Evolutionary conservation across 2,329 filamentous ascomycete genomes (phyloP), one percentile per base, ranked within the genome.

Genomic region (Ophiognomonia clavigignenti-juglandacearum): DNA sequence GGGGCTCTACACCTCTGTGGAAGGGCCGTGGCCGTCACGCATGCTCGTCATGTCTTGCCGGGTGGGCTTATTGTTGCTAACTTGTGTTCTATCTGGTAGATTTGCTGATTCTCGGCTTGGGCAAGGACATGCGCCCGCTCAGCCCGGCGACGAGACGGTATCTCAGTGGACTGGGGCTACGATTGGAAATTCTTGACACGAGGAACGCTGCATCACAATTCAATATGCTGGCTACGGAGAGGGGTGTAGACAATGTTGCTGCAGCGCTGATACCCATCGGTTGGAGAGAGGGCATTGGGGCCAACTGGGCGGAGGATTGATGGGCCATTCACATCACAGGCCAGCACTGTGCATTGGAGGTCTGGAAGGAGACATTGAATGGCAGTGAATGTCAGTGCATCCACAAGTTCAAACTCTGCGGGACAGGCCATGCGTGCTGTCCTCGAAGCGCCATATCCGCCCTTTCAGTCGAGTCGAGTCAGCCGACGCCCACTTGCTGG

Each of bases 201-300:
- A 76, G 89, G 53, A 97, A 97, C 67, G 93, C 93, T 8, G 88
- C 92, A 1, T 86, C 91, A 27, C 90, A 96, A 64, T 98, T 93
- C 66, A 98, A 98, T 62, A 64, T 98, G 59, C 70, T 98, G 45
- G 92, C 90, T n/a, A 97, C 90, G 16, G 93, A 98, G 70, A 75
- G 93, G 43, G 92, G 93, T 1, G 82, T 93, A 6, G 76, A 82
- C 18, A 85, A 92, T 59, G 83, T 97, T 52, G 92, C 90, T 23
- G 92, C 89, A 2, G 92, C 90, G 9, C 64, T 98, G 66, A 80
- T 97, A 64, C 91, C 91, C 0, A 76, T 93, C 44, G 90, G 89
- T 2, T 95, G 88, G 88, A 80, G 74, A 57, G 85, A 88, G 49
- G 75, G 75, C 2, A 54, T 69, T 22, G 74, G 74, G 2, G 72